Evolutionary conservation across 176 grass and related monocot genomes (phyloP), one percentile per base, ranked within the genome.

Genomic region (Dendrocalamus sinicus): DNA sequence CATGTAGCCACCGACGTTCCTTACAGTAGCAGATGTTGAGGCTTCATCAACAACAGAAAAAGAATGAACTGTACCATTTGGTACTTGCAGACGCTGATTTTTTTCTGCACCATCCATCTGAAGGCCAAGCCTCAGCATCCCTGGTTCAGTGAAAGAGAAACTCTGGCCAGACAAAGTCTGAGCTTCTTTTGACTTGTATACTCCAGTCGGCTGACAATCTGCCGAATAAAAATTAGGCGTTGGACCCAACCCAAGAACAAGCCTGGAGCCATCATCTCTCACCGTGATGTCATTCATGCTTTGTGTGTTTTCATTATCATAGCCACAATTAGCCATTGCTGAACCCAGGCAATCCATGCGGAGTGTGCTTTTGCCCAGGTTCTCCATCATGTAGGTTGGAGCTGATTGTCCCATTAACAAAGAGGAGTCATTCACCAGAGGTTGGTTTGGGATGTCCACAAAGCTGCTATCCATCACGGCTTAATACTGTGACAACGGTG

Each of bases 221-320:
- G 86, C 84, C 2, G 83, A 91, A 78, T 92, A 95, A 57, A 90
- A 81, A 65, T 92, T 92, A 11, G 93, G 93, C 70, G 90, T 91
- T 74, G 93, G 93, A 82, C 93, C 90, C 67, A 95, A 86, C 73
- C 93, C 93, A 74, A 95, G 93, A 72, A 95, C 90, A 79, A 95
- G 84, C 58, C 12, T 86, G 86, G 86, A 89, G 22, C 83, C 77
- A 88, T 95, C 93, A 79, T 95, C 90, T 83, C 84, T 89, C 5
- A 14, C 12, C 88, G 79, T 15, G 70, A 89, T 61, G 55, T 67
- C 73, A 81, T 48, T 80, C 63, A 62, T 74, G 72, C 12, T 79
- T 19, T 79, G 83, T 16, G 63, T 45, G 86, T 73, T 71, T 48
- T 53, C 26, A 55, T 80, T 50, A 50, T 19, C 83, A 81, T 67